Evolutionary conservation across 257 asterid genomes (phyloP), one percentile per base, ranked within the genome.

Genomic region (Solanum medicagineum): DNA sequence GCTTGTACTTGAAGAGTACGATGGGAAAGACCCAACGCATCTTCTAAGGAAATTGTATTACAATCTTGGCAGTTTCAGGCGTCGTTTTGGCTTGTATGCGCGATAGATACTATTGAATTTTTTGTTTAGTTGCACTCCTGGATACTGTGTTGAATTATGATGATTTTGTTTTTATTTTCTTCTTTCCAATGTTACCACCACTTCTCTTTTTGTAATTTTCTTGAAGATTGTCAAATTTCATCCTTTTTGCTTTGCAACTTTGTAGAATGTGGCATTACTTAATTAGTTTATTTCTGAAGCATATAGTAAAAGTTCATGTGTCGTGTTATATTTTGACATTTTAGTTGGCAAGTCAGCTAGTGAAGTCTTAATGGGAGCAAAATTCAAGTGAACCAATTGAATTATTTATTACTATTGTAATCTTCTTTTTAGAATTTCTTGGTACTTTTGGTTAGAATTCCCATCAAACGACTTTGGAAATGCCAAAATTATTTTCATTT

Each of bases 21-120:
- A 83, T 83, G 85, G 85, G 85, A 65, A 83, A 65, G 85, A 51
- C 85, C 45, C 85, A 83, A 83, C 85, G 80, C 51, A 17, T 83
- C 59, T 83, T 83, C 29, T 83, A 53, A 83, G 63, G 7, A 77
- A 16, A 51, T 51, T 77, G 24, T 77, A 51, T 15, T 24, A 51
- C 63, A 51, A 26, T 77, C 63, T 51, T 77, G 15, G 63, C 26
- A 51, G 63, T 51, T 73, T 77, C 16, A 7, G 10, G 63, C 10
- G 1, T 49, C 16, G 1, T 49, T 51, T 47, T 51, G 12, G 7
- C 60, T 26, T 77, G 63, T 77, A 26, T 7, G 26, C 40, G 10
- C n/a, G 8, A 77, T 24, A 77, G 60, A 74, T 74, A 7, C 59
- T 26, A 26, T 5, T 49, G 62, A 5, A 14, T 7, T 45, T 77